These are phyloP conservation scores for Amaranthus hypochondriacus DNA, from an alignment of 148 eudicot genomes.

Conservation along the genomic window DNA sequence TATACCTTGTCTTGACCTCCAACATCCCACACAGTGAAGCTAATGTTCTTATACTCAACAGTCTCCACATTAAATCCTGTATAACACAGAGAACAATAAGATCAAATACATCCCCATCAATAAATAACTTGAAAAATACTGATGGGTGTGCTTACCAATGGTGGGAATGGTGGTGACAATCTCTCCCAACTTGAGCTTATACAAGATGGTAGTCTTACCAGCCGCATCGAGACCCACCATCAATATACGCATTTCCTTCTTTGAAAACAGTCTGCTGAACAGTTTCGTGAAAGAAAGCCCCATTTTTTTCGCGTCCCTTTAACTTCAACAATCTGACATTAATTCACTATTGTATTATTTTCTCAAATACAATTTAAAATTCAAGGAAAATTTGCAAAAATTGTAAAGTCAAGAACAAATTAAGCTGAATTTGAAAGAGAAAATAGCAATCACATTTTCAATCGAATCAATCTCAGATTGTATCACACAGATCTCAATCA, in stretches of 20 bases:
- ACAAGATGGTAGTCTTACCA: constrained; percentile 73
- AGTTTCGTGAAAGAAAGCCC: constrained; percentile 72
- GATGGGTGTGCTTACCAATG: constrained; percentile 44
- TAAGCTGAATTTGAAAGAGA: background rate
- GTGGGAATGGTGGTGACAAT: constrained; percentile 77
- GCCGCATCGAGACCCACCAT: constrained; percentile 87
- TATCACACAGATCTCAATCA: constrained; percentile 3
- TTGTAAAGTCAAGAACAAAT: background rate
- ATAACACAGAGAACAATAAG: background rate
- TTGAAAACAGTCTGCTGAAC: constrained; percentile 60
- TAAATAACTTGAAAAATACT: background rate
- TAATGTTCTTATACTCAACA: constrained; percentile 63
- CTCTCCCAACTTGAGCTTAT: constrained; percentile 75
- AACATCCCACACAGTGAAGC: constrained; percentile 76
- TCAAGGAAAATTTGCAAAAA: background rate
- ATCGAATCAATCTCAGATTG: background rate
- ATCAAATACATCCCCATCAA: background rate
- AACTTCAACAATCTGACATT: constrained; percentile 18
- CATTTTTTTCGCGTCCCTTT: constrained; percentile 29
- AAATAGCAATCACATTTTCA: background rate
- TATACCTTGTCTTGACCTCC: constrained; percentile 69
- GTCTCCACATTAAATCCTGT: constrained; percentile 67
- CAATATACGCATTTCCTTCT: constrained; percentile 69
- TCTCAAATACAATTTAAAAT: background rate
- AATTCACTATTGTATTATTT: background rate